phyloP scores from a whole-genome alignment of 2,329 filamentous ascomycete species.

The Penicillium palitans region DNA sequence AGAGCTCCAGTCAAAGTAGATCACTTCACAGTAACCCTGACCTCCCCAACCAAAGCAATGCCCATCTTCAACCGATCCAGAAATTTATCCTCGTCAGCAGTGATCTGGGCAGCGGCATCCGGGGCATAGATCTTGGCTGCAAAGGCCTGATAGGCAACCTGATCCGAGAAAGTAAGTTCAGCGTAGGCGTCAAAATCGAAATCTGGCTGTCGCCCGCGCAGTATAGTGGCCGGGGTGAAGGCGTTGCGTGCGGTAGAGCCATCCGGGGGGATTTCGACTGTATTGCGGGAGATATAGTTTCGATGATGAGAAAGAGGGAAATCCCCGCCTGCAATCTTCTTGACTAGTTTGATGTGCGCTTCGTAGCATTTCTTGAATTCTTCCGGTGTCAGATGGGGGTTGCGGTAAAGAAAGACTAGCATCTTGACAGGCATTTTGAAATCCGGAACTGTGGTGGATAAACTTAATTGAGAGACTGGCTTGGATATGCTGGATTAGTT shows the following conservation, averaged over 20 bases:
- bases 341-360: slow-evolving; percentile 22
- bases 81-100: slow-evolving; percentile 22
- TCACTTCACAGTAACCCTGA: slow-evolving; percentile 2
- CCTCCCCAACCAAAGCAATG: slow-evolving; percentile 5
- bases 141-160: slow-evolving; percentile 15
- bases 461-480: background rate
- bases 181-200: slow-evolving; percentile 22
- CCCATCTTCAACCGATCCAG: slow-evolving; percentile 16
- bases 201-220: slow-evolving; percentile 17
- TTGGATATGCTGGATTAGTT: background rate
- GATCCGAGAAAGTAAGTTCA: slow-evolving; percentile 20
- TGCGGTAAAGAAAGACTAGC: slow-evolving; percentile 15
- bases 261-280: background rate
- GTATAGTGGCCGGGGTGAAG: slow-evolving; percentile 18
- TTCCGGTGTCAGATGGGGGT: slow-evolving; percentile 18
- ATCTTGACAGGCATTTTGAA: slow-evolving; percentile 8
- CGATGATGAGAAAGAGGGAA: slow-evolving; percentile 24
- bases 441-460: background rate
- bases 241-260: slow-evolving; percentile 17
- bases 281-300: slow-evolving; percentile 18
- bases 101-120: slow-evolving; percentile 20
- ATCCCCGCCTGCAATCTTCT: slow-evolving; percentile 15
- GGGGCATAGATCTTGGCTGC: slow-evolving; percentile 12
- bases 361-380: slow-evolving; percentile 25
- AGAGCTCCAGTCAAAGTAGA: background rate